Base-by-base conservation (phyloP, 176 grass and related monocot species). In the Saccharum spontaneum region DNA sequence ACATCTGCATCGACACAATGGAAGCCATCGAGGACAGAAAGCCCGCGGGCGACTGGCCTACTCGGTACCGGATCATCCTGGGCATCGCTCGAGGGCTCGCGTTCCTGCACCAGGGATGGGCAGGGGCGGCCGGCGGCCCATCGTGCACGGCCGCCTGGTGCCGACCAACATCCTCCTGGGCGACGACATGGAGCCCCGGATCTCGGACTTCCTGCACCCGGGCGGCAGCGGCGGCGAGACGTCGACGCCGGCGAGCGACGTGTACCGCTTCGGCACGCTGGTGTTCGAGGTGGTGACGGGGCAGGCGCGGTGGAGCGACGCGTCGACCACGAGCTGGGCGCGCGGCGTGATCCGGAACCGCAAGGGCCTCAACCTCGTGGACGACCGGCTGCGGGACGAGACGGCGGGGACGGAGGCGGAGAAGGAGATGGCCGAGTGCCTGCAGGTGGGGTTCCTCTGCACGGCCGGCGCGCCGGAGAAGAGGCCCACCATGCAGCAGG, bases 401-500 rank as follows among this genome's bases (percentile, higher is more conserved):
- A 31, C 67, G 9, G 28, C 38, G 36, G 18, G 33, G 10, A 14
- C 50, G n/a, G 88, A 55, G 48, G 34, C 20, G 23, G 90, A 94
- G 77, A 73, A 10, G 49, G 86, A 97, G 84, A 64, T 90, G 86
- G 10, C 28, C 0, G 95, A 88, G 79, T 97, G 95, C 73, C 73
- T 97, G 43, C 92, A 81, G 73, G 92, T 94, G 5, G 92, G 84
- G 34, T 91, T 88, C 44, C 84, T 97, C 33, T 97, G 95, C 84
- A 94, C 95, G 12, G 88, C 95, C 0, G 45, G 67, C 69, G 23
- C 80, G 23, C 88, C 84, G 2, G 90, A 97, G 77, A 97, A 92
- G 88, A 78, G 95, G 16, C 95, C 95, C 15, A 79, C 88, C 26
- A 97, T 97, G 90, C 92, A 97, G 80, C 95, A 97, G 80, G 95